phyloP scores from a whole-genome alignment of 768 basidiomycete species.

The Agaricus blazei region DNA sequence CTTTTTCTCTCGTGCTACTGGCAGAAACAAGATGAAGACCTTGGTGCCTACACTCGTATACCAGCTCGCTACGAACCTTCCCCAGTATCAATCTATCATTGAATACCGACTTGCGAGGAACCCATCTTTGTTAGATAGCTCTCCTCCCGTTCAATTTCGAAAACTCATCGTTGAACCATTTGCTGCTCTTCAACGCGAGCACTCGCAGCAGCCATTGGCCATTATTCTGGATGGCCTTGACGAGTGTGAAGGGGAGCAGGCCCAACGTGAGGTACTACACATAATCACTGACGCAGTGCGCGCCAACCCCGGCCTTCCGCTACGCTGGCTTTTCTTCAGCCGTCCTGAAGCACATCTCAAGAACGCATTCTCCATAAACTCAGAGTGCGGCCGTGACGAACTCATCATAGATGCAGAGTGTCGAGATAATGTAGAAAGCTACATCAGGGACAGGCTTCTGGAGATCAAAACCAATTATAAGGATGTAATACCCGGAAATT shows the following conservation, averaged over 20 bases:
- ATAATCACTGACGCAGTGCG: not conserved
- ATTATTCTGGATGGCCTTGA: slow-evolving; percentile 4
- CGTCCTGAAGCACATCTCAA: not conserved
- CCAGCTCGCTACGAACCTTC: not conserved
- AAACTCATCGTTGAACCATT: slow-evolving; percentile 5
- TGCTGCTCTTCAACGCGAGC: not conserved
- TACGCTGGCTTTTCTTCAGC: slow-evolving; percentile 1
- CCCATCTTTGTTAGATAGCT: not conserved
- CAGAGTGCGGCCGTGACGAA: not conserved
- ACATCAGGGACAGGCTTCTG: not conserved
- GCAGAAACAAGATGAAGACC: not conserved
- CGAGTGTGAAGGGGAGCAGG: slow-evolving; percentile 1
- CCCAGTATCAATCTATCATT: not conserved
- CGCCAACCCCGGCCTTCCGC: not conserved
- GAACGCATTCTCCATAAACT: not conserved
- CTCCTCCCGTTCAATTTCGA: not conserved
- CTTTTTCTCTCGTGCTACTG: not conserved
- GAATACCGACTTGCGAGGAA: not conserved
- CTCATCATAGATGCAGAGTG: not conserved
- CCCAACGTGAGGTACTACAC: not conserved
- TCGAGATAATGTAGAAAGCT: not conserved
- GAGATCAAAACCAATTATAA: not conserved
- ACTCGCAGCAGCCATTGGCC: not conserved
- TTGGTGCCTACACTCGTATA: slow-evolving; percentile 4
- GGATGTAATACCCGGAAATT: not conserved